Evolutionary conservation across 164 flowering plant genomes (phyloP).

Genomic region (Vitis cinerea): DNA sequence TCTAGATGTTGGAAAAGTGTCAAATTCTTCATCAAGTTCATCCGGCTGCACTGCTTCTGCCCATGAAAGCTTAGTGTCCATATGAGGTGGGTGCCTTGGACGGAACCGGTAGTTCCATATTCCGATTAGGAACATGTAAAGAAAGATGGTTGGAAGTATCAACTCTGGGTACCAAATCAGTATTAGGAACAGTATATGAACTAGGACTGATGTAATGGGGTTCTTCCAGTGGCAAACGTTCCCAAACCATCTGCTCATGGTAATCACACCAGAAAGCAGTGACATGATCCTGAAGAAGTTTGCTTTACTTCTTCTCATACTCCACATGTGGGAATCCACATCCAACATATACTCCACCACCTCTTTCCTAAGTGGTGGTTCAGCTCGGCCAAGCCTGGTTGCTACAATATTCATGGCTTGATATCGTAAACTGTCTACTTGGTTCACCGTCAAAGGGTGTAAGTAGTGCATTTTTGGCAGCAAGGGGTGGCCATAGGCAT

Average conservation of each 20-base stretch:
- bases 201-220: conserved; percentile 52
- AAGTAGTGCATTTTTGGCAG: conserved; percentile 64
- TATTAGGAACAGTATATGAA: conserved; percentile 51
- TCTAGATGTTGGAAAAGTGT: conserved; percentile 55
- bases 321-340: conserved; percentile 64
- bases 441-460: conserved; percentile 57
- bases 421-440: conserved; percentile 44
- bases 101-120: conserved; percentile 55
- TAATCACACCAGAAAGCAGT: conserved; percentile 38
- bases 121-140: conserved; percentile 61
- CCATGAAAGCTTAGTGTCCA: conserved; percentile 60
- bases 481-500: conserved; percentile 46
- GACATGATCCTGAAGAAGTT: conserved; percentile 62
- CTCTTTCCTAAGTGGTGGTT: conserved; percentile 59
- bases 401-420: conserved; percentile 62
- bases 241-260: conserved; percentile 37
- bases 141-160: conserved; percentile 52
- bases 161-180: conserved; percentile 58
- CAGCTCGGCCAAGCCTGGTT: conserved; percentile 50
- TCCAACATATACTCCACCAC: conserved; percentile 69
- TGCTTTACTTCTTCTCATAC: conserved; percentile 68
- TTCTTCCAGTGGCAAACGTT: conserved; percentile 56
- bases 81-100: conserved; percentile 55
- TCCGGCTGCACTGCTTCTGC: conserved; percentile 54
- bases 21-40: conserved; percentile 63